A percentile compares a stretch with the other conserved stretches of the same genome.
These are phyloP conservation scores for Fragaria ananassa DNA, from an alignment of 306 rosid genomes.

Conservation along the genomic window DNA sequence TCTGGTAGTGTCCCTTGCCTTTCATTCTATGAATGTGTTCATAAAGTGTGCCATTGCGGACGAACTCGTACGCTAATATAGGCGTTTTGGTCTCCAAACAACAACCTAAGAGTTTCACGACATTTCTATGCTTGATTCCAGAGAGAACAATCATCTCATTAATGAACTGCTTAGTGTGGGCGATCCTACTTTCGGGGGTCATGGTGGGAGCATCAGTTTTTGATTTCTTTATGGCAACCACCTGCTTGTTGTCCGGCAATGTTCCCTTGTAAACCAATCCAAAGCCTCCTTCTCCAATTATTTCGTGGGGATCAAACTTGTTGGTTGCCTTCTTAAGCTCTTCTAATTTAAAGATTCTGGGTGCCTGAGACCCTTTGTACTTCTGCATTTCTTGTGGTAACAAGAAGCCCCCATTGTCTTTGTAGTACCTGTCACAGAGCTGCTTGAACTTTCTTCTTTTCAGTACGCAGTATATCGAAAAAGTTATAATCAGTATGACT, in stretches of 20 bases:
- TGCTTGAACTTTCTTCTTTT: slow-evolving; percentile 13
- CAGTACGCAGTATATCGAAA: slow-evolving; percentile 1
- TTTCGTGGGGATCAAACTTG: neutral
- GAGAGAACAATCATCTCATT: neutral
- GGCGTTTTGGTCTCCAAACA: neutral
- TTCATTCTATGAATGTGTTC: neutral
- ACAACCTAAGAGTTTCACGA: neutral
- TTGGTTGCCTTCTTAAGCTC: slow-evolving; percentile 16
- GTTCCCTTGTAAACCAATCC: slow-evolving; percentile 21
- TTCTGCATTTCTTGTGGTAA: neutral
- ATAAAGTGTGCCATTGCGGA: neutral
- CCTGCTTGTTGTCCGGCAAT: neutral
- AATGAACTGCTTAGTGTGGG: neutral
- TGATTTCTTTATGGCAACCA: slow-evolving; percentile 24
- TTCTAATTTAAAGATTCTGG: slow-evolving; percentile 1
- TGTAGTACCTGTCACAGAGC: slow-evolving; percentile 14
- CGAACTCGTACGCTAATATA: neutral
- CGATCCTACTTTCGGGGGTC: neutral
- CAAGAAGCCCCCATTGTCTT: slow-evolving; percentile 21
- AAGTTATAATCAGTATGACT: neutral
- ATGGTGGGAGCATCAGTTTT: neutral
- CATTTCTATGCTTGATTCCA: neutral
- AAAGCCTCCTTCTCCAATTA: neutral
- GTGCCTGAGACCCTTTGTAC: neutral
- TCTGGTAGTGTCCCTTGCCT: too few relatives aligned